These are phyloP conservation scores for Penicillium hesseltinei DNA, from an alignment of 2,329 filamentous ascomycete genomes.

Conservation along the genomic window DNA sequence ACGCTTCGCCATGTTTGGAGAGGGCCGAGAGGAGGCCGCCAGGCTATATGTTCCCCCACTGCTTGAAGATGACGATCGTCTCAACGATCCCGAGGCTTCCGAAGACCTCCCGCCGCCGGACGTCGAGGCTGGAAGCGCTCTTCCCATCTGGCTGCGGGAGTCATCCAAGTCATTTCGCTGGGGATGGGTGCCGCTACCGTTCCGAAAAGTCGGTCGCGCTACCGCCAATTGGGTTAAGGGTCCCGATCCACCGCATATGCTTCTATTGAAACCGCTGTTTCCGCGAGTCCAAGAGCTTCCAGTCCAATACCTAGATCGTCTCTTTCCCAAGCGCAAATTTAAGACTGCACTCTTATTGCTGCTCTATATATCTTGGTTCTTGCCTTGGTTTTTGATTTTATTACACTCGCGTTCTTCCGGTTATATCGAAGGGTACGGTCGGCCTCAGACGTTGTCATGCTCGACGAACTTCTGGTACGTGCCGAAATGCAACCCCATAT, in stretches of 20 bases:
- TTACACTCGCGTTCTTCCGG: constrained; percentile 47
- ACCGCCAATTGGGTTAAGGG: constrained; percentile 49
- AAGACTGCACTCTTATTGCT: constrained; percentile 44
- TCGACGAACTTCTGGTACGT: constrained; percentile 47
- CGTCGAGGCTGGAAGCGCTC: constrained; percentile 28
- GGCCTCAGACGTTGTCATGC: constrained; percentile 47
- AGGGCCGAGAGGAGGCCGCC: constrained; percentile 32
- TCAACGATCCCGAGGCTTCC: constrained; percentile 35
- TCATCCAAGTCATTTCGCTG: constrained; percentile 49
- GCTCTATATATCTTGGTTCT: constrained; percentile 48
- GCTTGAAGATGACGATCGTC: constrained; percentile 36
- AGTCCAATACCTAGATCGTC: constrained; percentile 42
- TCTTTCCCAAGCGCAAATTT: constrained; percentile 48
- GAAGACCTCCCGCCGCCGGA: constrained; percentile 32
- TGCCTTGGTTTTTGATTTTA: constrained; percentile 48
- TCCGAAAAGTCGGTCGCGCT: constrained; percentile 46
- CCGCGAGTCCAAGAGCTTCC: constrained; percentile 49
- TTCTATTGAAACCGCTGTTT: constrained; percentile 48
- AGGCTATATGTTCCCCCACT: constrained; percentile 35
- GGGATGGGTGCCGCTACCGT: constrained; percentile 48
- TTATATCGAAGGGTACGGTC: constrained; percentile 50
- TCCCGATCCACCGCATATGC: constrained; percentile 46
- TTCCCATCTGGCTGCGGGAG: constrained; percentile 50
- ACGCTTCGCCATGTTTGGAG: constrained; percentile 29
- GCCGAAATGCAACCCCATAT: background rate